Percentiles rank a stretch among this genome's conserved stretches.
Evolutionary conservation across 768 basidiomycete genomes (phyloP).

Genomic region (Pholiota microspora): DNA sequence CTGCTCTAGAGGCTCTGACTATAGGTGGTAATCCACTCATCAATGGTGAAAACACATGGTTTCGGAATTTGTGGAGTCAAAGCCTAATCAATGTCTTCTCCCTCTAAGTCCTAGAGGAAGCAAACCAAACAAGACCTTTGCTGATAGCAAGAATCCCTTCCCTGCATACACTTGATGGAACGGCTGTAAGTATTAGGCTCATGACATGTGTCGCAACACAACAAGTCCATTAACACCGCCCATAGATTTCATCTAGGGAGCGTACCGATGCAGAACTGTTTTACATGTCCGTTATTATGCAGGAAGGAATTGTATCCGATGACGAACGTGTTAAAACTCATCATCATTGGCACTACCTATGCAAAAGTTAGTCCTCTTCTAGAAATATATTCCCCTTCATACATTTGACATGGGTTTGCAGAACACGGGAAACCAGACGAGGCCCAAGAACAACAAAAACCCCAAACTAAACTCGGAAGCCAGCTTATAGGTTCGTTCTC

Average conservation of each 20-base stretch:
- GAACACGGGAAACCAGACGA: conserved; percentile 58
- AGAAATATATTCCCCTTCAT: not conserved
- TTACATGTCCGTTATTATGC: conserved; percentile 68
- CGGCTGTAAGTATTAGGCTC: conserved; percentile 42
- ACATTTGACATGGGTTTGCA: conserved; percentile 21
- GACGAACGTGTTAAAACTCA: conserved; percentile 46
- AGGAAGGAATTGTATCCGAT: conserved; percentile 39
- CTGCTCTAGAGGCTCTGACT: conserved; percentile 57
- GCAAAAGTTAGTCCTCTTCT: conserved; percentile 48
- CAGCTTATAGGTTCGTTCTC: conserved; percentile 55
- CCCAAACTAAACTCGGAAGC: conserved; percentile 53
- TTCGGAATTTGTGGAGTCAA: not conserved
- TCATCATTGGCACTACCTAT: conserved; percentile 65
- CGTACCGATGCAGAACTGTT: conserved; percentile 81
- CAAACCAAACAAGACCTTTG: conserved; percentile 51
- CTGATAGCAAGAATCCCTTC: conserved; percentile 67
- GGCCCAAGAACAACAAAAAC: conserved; percentile 21
- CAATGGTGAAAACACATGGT: conserved; percentile 37
- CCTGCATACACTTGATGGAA: conserved; percentile 61
- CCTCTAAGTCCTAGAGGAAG: conserved; percentile 25
- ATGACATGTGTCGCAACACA: not conserved
- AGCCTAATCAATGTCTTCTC: conserved; percentile 1
- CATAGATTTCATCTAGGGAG: conserved; percentile 67
- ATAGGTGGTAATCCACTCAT: conserved; percentile 64
- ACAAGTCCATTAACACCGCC: not conserved